Base-by-base conservation (phyloP, 352 stramenopile genomes). In the Phytophthora sp. region DNA sequence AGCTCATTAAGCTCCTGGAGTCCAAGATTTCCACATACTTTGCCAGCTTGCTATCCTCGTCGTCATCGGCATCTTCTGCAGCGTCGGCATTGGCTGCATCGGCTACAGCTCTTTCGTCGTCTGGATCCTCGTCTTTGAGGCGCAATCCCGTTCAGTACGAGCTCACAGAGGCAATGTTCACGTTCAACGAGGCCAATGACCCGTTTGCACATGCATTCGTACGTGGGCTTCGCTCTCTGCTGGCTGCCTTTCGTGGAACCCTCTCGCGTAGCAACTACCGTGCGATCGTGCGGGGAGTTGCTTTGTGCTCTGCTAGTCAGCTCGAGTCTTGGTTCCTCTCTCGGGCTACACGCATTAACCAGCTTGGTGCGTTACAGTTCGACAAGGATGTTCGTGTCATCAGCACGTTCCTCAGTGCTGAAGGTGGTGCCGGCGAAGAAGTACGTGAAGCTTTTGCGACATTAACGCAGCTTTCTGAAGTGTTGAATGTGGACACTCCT, bases 101-200 rank as follows among this genome's bases (percentile, higher is more conserved):
- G 20, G 71, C 71, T 30, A 76, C 67, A 31, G 66, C 45, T 33
- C 24, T 78, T 27, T 75, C 71, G 31, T 71, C 70, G 4, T 69
- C 66, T 31, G 57, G 44, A 38, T 63, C 63, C 2, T 51, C 50
- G 20, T 53, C 68, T 31, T 63, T 63, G 35, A 71, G 45, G 12
- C 87, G 85, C 27, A 66, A 66, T 4, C 56, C 59, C 4, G 83
- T 93, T n/a, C 77, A 77, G 18, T 96, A 92, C 63, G 86, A 95
- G 61, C 80, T 96, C 16, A 93, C 75, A 4, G 88, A 96, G 53
- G 73, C 86, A n/a, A 84, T 88, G 80, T 96, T 91, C 69, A 94
- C 86, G 35, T 80, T 89, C 33, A 95, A 96, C 60, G 88, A 96
- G 58, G 88, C 85, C 31, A 96, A 96, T 65, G 88, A 96, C 35